Evolutionary conservation across 169 alveolate genomes (phyloP), one percentile per base, ranked within the genome.

Genomic region (Plasmodium cynomolgi): DNA sequence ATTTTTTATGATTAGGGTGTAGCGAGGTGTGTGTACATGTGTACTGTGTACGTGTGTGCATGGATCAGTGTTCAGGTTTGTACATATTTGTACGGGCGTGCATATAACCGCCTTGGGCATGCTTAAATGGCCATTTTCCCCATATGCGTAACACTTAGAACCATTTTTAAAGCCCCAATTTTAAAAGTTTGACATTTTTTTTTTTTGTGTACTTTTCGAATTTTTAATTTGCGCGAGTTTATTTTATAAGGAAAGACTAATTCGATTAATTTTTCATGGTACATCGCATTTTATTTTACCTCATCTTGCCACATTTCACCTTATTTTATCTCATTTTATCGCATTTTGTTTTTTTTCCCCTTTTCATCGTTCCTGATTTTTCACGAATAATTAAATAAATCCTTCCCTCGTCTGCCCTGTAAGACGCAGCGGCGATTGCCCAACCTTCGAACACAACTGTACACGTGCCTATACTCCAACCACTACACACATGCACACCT

Each of bases 181-280:
- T 41, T 80, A 80, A 80, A 44, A 80, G 17, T 80, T 26, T 80
- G 84, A 77, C 84, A 41, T 41, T 37, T 37, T 68, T 20, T 62
- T 68, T 68, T 68, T 68, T 68, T 68, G 77, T 68, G 23, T 39
- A 20, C 56, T 80, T 37, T 41, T 80, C 39, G 58, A 39, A 80
- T 80, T 80, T 80, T 44, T 80, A 80, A 39, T 80, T 80, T 37
- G 31, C 8, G 56, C 56, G 73, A 13, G 33, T 39, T 80, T 80
- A 37, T 80, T 41, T 80, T 41, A 58, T 26, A 58, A n/a, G 73
- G 77, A 0, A 68, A 26, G 41, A 68, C 20, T 68, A 68, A 68
- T 68, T 68, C 77, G 37, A 50, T 50, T 50, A 50, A 7, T 15
- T 15, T 47, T 50, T 50, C 62, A 15, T 50, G 26, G 23, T 50